A percentile compares a stretch with the other conserved stretches of the same genome.
Conservation (phyloP, 306 rosid genomes). For the Prosopis cineraria region DNA sequence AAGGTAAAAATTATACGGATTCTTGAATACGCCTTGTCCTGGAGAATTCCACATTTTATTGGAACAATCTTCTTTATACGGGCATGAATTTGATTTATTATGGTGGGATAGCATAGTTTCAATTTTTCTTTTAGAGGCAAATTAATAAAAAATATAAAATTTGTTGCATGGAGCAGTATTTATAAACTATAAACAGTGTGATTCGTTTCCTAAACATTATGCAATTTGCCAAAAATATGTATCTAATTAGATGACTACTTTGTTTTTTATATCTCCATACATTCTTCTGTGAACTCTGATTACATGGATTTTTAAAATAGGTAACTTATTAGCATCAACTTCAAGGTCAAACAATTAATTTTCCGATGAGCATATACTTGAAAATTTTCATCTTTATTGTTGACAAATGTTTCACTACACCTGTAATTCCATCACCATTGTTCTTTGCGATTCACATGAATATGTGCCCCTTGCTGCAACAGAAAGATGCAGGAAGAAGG, state of each 20-base stretch:
- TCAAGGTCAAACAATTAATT: background rate
- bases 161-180: background rate
- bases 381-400: background rate
- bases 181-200: background rate
- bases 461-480: constrained; percentile 26
- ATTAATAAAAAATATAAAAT: background rate
- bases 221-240: background rate
- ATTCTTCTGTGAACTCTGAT: background rate
- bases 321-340: background rate
- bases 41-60: background rate
- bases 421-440: background rate
- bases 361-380: background rate
- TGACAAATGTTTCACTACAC: background rate
- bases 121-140: constrained; percentile 6
- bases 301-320: background rate
- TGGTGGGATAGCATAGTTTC: background rate
- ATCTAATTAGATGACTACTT: background rate
- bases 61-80: constrained; percentile 2
- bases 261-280: background rate
- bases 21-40: background rate
- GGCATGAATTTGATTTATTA: background rate
- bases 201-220: background rate
- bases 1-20: constrained; percentile 34
- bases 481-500: constrained; percentile 89
- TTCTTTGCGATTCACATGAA: background rate